phyloP scores from a whole-genome alignment of 257 asterid genomes.

The Mentha longifolia region DNA sequence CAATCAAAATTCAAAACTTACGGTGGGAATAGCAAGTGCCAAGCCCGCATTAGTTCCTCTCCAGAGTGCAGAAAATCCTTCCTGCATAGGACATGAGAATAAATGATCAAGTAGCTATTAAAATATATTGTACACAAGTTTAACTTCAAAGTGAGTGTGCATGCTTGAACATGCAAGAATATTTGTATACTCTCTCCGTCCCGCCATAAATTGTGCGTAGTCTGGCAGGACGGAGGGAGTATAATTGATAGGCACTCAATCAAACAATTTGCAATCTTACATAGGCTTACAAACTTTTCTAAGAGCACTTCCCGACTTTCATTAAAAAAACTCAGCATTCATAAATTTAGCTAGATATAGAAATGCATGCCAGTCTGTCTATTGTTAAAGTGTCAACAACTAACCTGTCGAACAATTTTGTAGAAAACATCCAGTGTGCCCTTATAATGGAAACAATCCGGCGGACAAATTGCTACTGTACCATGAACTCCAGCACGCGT shows the following conservation, averaged over 20 bases:
- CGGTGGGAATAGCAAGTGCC: slow-evolving; percentile 93
- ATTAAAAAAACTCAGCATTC: slow-evolving; percentile 17
- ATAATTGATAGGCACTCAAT: slow-evolving; percentile 7
- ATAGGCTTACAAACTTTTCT: background rate
- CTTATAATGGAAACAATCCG: slow-evolving; percentile 94
- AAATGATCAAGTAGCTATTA: slow-evolving; percentile 12
- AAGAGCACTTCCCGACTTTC: background rate
- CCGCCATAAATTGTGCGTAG: no score
- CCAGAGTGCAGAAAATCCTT: slow-evolving; percentile 90
- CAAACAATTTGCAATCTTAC: background rate
- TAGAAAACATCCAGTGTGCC: slow-evolving; percentile 90
- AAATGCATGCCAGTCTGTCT: background rate
- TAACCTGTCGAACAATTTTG: slow-evolving; percentile 89
- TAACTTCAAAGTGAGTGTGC: background rate
- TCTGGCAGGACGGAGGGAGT: no score
- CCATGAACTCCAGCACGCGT: slow-evolving; percentile 98
- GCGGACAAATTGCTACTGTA: slow-evolving; percentile 79
- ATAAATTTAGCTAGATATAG: background rate
- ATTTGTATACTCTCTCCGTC: background rate
- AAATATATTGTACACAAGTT: background rate
- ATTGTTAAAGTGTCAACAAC: slow-evolving; percentile 23
- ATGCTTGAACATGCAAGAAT: background rate
- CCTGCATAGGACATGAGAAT: slow-evolving; percentile 49
- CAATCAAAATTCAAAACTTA: slow-evolving; percentile 54
- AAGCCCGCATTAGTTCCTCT: slow-evolving; percentile 97